Percentiles rank a stretch among this genome's conserved stretches.
Conservation (phyloP, 2,329 filamentous ascomycete genomes). For the Calonectria pseudoturangicola region DNA sequence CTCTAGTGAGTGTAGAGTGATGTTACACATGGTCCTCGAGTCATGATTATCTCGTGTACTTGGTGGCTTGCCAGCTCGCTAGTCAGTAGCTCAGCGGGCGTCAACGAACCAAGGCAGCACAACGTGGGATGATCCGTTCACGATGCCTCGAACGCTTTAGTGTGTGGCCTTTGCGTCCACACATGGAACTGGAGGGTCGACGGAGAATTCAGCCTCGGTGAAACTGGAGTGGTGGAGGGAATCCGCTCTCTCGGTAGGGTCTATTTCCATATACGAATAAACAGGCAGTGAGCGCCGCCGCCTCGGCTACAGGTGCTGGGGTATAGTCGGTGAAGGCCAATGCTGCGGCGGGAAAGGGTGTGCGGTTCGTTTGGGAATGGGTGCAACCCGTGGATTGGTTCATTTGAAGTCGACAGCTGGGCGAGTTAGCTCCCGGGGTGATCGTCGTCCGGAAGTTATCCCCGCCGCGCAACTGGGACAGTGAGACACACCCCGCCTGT, state of each 20-base stretch:
- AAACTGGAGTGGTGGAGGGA: slow-evolving; percentile 24
- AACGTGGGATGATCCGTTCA: slow-evolving; percentile 41
- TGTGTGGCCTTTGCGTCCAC: slow-evolving; percentile 31
- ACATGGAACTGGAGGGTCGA: slow-evolving; percentile 40
- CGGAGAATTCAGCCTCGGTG: slow-evolving; percentile 53
- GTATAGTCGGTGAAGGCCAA: not conserved
- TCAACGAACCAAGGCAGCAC: slow-evolving; percentile 6
- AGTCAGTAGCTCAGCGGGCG: slow-evolving; percentile 16
- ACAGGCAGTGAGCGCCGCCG: slow-evolving; percentile 1
- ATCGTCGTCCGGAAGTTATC: slow-evolving; percentile 46
- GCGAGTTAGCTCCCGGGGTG: slow-evolving; percentile 22
- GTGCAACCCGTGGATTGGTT: slow-evolving; percentile 3
- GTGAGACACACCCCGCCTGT: slow-evolving; percentile 35
- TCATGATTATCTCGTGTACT: slow-evolving; percentile 28
- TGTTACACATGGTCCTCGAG: slow-evolving; percentile 27
- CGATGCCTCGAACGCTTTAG: slow-evolving; percentile 37
- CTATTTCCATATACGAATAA: slow-evolving; percentile 2
- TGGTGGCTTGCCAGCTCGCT: slow-evolving; percentile 18
- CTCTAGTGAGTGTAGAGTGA: not conserved
- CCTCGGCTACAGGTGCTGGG: not conserved
- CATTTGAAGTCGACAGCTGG: slow-evolving; percentile 10
- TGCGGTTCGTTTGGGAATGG: slow-evolving; percentile 2
- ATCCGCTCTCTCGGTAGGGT: slow-evolving; percentile 9
- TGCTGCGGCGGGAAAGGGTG: not conserved
- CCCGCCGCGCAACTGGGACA: slow-evolving; percentile 34